Evolutionary conservation across 1,284 basidiomycete species (phyloP), one percentile per base, ranked within the genome.

Genomic region (Volvariella volvacea): DNA sequence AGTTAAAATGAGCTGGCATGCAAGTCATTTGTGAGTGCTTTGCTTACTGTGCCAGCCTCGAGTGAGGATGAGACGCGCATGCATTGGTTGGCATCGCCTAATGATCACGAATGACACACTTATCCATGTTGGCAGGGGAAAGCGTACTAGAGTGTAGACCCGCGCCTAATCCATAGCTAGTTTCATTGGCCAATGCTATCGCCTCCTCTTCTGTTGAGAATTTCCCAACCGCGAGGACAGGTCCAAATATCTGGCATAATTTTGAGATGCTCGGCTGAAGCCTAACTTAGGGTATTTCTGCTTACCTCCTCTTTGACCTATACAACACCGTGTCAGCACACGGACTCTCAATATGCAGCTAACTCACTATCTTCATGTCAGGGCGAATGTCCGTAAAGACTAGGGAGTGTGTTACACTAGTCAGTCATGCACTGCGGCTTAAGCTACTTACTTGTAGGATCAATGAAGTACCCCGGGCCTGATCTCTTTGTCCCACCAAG

Each of bases 211-310:
- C 88, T 4, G 83, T 83, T 49, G 74, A 75, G 67, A 95, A 95
- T 48, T 69, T 77, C 33, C 82, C 84, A 31, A 92, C 75, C 17
- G 77, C 70, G 17, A 92, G 73, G 2, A 94, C 90, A 10, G 89
- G 89, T 1, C 89, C 90, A 62, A 92, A 92, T 41, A 92, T 92
- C 79, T 92, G 19, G n/a, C n/a, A n/a, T n/a, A n/a, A n/a, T n/a
- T n/a, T n/a, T n/a, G n/a, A n/a, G n/a, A n/a, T n/a, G 50, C n/a
- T 25, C 31, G 42, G 32, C 33, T 22, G 19, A 45, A 32, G 50
- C 39, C 19, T 41, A n/a, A n/a, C n/a, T n/a, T n/a, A n/a, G n/a
- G n/a, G n/a, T 32, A 30, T 14, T 39, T 10, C 22, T 22, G 19
- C 22, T 54, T 56, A 80, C 82, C 70, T 86, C 86, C 60, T 89